Base-by-base conservation (phyloP, 2,329 filamentous ascomycete species). In the Penicillium capsulatum region DNA sequence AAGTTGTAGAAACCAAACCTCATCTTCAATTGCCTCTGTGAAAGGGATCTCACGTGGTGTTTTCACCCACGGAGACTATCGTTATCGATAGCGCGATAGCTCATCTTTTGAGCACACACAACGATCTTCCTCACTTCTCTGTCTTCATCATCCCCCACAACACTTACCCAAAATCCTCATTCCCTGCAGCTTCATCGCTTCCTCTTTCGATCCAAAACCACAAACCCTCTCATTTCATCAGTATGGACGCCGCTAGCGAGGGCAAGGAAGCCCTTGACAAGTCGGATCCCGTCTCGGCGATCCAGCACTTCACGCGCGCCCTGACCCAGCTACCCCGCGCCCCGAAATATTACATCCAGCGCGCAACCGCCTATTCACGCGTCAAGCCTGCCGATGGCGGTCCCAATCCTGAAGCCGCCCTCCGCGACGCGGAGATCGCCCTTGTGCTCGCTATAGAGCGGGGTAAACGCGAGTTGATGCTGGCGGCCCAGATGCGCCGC, bases 401-500 rank as follows among this genome's bases (percentile, higher is more conserved):
- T 3, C 63, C 66, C 0, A 57, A 67, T 10, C 47, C 40, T 19
- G 32, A 57, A 8, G 61, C 63, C 10, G 85, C 88, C 1, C 76
- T 92, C 31, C 71, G 69, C 27, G 85, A 90, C 63, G 81, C 83
- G 26, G 79, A 88, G 47, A 72, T 74, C 33, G 85, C 81, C 2
- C 75, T 84, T 37, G 66, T 75, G 26, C 67, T 75, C 3, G 83
- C 82, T 2, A 70, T 69, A 17, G 74, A 83, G 47, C 83, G 91
- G 28, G 85, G 77, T 20, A 84, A 83, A 55, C 80, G 85, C 35
- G 80, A 87, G 49, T 75, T 84, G 19, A 87, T 96, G 62, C 74
- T 81, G 31, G 79, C 87, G n/a, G 83, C 86, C 2, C 87, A 96
- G 57, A 79, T 92, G 55, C 80, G 90, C 52, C 80, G 91, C 26